phyloP scores from a whole-genome alignment of 2,329 filamentous ascomycete genomes.

The Cladorrhinum sp. region DNA sequence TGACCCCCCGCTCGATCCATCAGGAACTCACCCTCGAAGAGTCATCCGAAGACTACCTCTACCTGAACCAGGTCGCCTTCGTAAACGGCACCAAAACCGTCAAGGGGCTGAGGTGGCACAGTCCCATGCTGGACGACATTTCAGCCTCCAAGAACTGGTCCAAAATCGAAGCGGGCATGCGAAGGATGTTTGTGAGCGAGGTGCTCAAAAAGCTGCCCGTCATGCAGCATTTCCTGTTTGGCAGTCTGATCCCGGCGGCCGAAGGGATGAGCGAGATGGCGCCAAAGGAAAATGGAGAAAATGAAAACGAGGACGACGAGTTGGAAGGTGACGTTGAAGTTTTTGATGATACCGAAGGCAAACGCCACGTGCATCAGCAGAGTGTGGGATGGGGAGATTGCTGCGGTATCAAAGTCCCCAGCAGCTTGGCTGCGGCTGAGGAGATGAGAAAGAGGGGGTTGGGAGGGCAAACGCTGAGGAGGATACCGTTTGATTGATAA shows the following conservation, averaged over 20 bases:
- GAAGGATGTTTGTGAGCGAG: conserved; percentile 92
- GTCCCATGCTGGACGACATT: conserved; percentile 97
- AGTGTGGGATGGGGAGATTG: conserved; percentile 83
- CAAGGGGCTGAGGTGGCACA: conserved; percentile 91
- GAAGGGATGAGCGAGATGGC: conserved; percentile 72
- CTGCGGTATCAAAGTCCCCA: conserved; percentile 96
- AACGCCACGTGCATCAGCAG: conserved; percentile 68
- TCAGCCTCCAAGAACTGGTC: conserved; percentile 83
- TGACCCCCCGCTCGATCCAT: conserved; percentile 79
- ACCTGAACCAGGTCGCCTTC: conserved; percentile 88
- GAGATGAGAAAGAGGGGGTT: conserved; percentile 76
- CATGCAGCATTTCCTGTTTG: conserved; percentile 98
- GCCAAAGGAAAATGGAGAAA: conserved; percentile 46
- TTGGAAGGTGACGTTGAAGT: conserved; percentile 58
- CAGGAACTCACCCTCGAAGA: conserved; percentile 85
- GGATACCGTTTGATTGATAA: conserved; percentile 79
- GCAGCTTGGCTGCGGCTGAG: conserved; percentile 83
- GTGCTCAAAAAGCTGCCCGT: conserved; percentile 91
- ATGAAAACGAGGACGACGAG: conserved; percentile 47
- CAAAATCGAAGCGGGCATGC: conserved; percentile 94
- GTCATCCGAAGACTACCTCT: conserved; percentile 77
- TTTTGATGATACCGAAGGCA: conserved; percentile 56
- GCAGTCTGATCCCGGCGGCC: conserved; percentile 73
- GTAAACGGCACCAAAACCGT: conserved; percentile 97
- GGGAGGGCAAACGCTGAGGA: conserved; percentile 57